Base-by-base conservation (phyloP, 2,329 filamentous ascomycete species). In the Trichoderma sp. region DNA sequence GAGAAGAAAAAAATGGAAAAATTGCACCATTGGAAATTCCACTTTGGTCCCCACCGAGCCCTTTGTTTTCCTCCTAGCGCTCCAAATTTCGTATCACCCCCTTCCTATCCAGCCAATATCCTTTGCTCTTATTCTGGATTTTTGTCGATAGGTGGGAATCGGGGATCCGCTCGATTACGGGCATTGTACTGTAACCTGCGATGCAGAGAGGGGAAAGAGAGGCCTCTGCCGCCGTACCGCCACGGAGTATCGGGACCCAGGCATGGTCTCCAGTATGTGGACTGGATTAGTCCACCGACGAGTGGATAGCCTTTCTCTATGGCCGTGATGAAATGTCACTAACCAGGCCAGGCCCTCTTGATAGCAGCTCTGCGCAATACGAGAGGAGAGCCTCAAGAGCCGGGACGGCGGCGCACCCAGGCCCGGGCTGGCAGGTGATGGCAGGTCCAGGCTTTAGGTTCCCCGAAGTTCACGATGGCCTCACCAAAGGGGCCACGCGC, bases 261-360 rank as follows among this genome's bases (percentile, higher is more conserved):
- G 59, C 21, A 5, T 11, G 6, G 59, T 43, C n/a, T n/a, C 39
- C 16, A 10, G 43, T 26, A 16, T 51, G 59, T 43, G 46, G 28
- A 21, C 63, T 54, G 39, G n/a, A 66, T 66, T 58, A n/a, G 63
- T 59, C 54, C 34, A 66, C 63, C 54, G 63, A 66, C 52, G 21
- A 37, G 63, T 66, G 63, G 63, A 58, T 58, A 59, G 11, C 46
- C 21, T 49, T n/a, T 18, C 46, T 49, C 46, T 13, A 11, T 49
- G 46, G 46, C 21, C 46, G 46, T 49, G 46, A 24, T 49, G 46
- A 49, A 49, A 49, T 49, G 46, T 49, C 46, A 49, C 46, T 24
- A 49, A 24, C 39, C 16, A n/a, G 14, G 39, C n/a, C 46, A 49
- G 46, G n/a, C 46, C 46, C 10, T 49, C 46, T 49, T 49, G 46